Conservation (phyloP, 2,329 filamentous ascomycete genomes). For the Leptographium lundbergii region DNA sequence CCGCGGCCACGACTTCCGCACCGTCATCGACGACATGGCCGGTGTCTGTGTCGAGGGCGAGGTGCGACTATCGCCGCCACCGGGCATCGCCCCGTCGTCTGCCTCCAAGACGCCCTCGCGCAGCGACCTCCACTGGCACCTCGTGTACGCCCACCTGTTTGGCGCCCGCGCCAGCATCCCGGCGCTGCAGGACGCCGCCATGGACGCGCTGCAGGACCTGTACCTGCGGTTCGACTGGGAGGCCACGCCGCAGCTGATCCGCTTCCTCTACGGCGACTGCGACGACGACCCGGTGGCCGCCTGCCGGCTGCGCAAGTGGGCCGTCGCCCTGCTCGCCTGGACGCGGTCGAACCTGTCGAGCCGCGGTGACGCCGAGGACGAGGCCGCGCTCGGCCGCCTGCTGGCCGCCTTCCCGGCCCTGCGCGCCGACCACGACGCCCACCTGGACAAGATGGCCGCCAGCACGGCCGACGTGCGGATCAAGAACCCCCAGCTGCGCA, state of each 20-base stretch:
- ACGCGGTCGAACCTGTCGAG: slow-evolving; percentile 23
- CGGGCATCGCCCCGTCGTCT: not conserved
- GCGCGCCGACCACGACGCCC: slow-evolving; percentile 35
- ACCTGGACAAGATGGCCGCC: slow-evolving; percentile 38
- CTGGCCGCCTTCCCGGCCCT: slow-evolving; percentile 34
- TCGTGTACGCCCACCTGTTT: slow-evolving; percentile 45
- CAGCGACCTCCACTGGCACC: slow-evolving; percentile 38
- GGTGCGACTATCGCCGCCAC: not conserved
- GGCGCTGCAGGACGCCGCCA: slow-evolving; percentile 41
- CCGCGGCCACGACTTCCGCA: slow-evolving; percentile 27
- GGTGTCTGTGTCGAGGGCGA: slow-evolving; percentile 4
- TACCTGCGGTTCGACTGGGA: slow-evolving; percentile 48
- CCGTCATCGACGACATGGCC: slow-evolving; percentile 27
- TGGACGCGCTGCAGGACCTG: slow-evolving; percentile 46
- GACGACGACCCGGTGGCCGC: slow-evolving; percentile 30
- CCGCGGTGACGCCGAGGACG: not conserved
- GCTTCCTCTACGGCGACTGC: slow-evolving; percentile 41
- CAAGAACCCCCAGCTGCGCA: slow-evolving; percentile 49
- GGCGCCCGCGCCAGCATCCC: slow-evolving; percentile 36
- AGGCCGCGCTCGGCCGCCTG: slow-evolving; percentile 18
- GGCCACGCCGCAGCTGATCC: slow-evolving; percentile 36
- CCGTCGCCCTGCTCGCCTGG: slow-evolving; percentile 49
- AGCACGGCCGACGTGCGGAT: slow-evolving; percentile 38
- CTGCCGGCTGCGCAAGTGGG: slow-evolving; percentile 43
- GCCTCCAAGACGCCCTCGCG: not conserved